phyloP scores from a whole-genome alignment of 2,329 filamentous ascomycete species.

The Mycogone perniciosa region DNA sequence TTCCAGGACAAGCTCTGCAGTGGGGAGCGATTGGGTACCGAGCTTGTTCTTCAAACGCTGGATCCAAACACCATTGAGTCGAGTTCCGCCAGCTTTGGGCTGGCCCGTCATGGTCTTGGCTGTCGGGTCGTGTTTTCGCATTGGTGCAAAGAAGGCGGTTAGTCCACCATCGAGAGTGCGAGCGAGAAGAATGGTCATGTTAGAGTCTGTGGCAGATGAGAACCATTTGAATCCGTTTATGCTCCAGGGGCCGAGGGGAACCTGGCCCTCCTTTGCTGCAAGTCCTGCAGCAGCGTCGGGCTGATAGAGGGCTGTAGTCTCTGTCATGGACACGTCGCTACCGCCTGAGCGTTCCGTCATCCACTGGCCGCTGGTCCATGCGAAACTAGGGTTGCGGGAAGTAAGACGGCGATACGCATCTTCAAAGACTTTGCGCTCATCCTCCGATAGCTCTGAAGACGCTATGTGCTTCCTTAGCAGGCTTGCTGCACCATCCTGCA shows the following conservation, averaged over 20 bases:
- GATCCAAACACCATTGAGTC: slow-evolving; percentile 62
- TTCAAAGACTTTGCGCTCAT: slow-evolving; percentile 39
- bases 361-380: slow-evolving; percentile 72
- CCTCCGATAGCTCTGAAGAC: slow-evolving; percentile 19
- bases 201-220: slow-evolving; percentile 24
- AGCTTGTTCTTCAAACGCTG: slow-evolving; percentile 67
- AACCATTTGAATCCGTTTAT: slow-evolving; percentile 63
- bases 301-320: slow-evolving; percentile 48
- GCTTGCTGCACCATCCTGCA: slow-evolving; percentile 57
- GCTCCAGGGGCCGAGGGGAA: slow-evolving; percentile 48
- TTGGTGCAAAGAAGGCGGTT: slow-evolving; percentile 59
- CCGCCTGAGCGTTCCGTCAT: slow-evolving; percentile 68
- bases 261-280: slow-evolving; percentile 15
- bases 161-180: slow-evolving; percentile 44
- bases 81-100: slow-evolving; percentile 24
- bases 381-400: slow-evolving; percentile 40
- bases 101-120: slow-evolving; percentile 25
- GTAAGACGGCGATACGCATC: slow-evolving; percentile 48
- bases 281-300: slow-evolving; percentile 14
- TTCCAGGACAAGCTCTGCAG: slow-evolving; percentile 62
- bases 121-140: slow-evolving; percentile 38
- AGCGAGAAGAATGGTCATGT: slow-evolving; percentile 57
- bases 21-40: slow-evolving; percentile 63
- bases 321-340: slow-evolving; percentile 61
- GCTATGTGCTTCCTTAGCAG: slow-evolving; percentile 41